Base-by-base conservation (phyloP, 75 land plant genomes). In the Pinus tabuliformis region DNA sequence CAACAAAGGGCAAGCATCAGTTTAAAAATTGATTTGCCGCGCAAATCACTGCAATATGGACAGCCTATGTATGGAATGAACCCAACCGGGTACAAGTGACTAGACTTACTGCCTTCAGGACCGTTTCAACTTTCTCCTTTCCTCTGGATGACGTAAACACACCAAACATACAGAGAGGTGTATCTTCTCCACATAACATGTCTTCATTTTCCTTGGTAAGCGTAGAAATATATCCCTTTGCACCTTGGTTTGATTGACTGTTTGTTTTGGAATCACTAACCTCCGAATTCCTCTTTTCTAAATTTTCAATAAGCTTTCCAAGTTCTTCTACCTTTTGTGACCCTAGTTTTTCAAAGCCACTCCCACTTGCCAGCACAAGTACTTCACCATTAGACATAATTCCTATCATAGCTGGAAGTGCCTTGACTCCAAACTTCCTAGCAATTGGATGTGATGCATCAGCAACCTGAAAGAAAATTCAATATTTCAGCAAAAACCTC, bases 391-490 rank as follows among this genome's bases (percentile, higher is more conserved):
- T 85, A 36, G 82, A 81, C 8, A 89, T 73, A 73, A 89, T 82
- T 58, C 99, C 99, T 26, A 93, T 80, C 16, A 96, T 77, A 45
- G 97, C 89, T 76, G 99, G 99, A 54, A 96, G 81, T 42, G 76
- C 68, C 78, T 88, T 77, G n/a, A 90, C 91, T 56, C 87, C 90
- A 36, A 91, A 84, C 39, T 66, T 80, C 37, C 80, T 89, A 33
- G 89, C 79, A 13, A 76, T 39, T 22, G 77, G 76, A 78, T 86
- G 75, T 66, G 83, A 79, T 65, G 63, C 73, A 82, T 87, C 85
- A 75, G 56, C 70, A 62, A 93, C 94, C 99, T 96, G 83, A 80
- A 86, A 22, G 75, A 75, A 66, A 21, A 30, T 62, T 64, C 18
- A 81, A 2, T 26, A 33, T 45, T 54, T 66, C 28, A n/a, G 20